Base-by-base conservation (phyloP, 495 filamentous ascomycete species). In the Podospora tetraspora region DNA sequence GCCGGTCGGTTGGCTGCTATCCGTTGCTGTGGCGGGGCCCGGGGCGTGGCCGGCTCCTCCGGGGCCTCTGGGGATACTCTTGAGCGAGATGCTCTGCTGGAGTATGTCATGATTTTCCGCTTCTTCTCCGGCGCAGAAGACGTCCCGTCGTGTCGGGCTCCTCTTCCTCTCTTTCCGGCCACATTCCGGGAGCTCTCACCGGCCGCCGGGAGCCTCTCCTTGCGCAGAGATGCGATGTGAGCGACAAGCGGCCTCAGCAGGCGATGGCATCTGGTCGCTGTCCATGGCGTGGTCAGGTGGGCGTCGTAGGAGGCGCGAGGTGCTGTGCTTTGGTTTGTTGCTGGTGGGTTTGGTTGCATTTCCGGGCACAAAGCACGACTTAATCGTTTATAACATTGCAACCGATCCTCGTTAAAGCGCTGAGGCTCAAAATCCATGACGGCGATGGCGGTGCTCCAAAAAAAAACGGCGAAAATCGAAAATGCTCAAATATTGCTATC, bases 241-340 rank as follows among this genome's bases (percentile, higher is more conserved):
- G 84, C 81, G 23, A 84, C 75, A 25, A 89, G 73, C 19, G 85
- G 85, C 30, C 86, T 81, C 24, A 89, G 77, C 8, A 89, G 76
- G 12, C 85, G 81, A 64, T 85, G 79, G 62, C 86, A 89, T 67
- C 85, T 73, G 21, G 85, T 81, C 10, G 85, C 78, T 8, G 84
- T 88, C 86, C 86, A 88, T 30, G 81, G 78, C 63, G 73, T 70
- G 5, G 71, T 13, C 34, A 16, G 34, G 34, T 43, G 34, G 34
- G 34, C 1, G 34, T 43, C 13, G 34, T 10, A 30, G 29, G 8
- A 13, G 34, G 4, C 12, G 13, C 34, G 34, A 1, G 4, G 27
- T 27, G 27, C 27, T 27, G 27, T 27, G 27, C 27, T 27, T 27
- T 27, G 27, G 27, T 6, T 27, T 27, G 27, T 27, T 27, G 27